Percentiles rank a stretch among this genome's conserved stretches.
Evolutionary conservation across 495 filamentous ascomycete genomes (phyloP).

Genomic region (Penicillium diatomitis): DNA sequence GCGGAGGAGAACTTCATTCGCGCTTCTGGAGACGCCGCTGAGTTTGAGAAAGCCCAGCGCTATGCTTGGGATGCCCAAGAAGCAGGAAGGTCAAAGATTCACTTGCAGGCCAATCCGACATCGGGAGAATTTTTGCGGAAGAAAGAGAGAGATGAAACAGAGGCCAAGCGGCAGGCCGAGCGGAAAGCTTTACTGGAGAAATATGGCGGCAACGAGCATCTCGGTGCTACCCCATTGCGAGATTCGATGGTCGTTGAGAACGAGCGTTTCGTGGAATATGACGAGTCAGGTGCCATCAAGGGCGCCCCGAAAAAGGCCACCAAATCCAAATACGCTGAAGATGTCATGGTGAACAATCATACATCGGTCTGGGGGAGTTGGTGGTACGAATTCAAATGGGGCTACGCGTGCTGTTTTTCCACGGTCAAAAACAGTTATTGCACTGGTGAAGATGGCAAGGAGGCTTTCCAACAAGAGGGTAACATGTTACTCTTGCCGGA

Average conservation of each 20-base stretch:
- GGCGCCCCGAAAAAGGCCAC: constrained; percentile 65
- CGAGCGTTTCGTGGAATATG: constrained; percentile 92
- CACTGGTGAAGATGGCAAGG: constrained; percentile 77
- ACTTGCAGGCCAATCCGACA: constrained; percentile 94
- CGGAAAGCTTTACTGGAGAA: constrained; percentile 69
- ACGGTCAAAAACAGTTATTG: constrained; percentile 94
- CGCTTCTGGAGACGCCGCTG: constrained; percentile 84
- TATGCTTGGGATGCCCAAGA: constrained; percentile 97
- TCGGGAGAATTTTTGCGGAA: constrained; percentile 77
- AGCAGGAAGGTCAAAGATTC: constrained; percentile 60
- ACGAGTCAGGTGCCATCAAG: constrained; percentile 81
- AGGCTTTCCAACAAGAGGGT: constrained; percentile 60
- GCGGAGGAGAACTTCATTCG: constrained; percentile 92
- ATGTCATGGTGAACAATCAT: constrained; percentile 84
- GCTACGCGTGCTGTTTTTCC: constrained; percentile 94
- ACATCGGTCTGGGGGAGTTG: constrained; percentile 92
- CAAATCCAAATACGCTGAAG: constrained; percentile 86
- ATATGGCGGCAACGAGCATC: constrained; percentile 67
- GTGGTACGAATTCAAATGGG: constrained; percentile 94
- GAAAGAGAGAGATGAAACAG: constrained; percentile 62
- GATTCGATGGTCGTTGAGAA: constrained; percentile 64
- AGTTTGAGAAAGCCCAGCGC: constrained; percentile 80
- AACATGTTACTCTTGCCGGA: constrained; percentile 40
- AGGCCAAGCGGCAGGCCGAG: constrained; percentile 56
- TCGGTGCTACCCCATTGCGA: constrained; percentile 52